A percentile compares a stretch with the other conserved stretches of the same genome.
Evolutionary conservation across 257 asterid species (phyloP).

Genomic region (Solanum tarapatanum): DNA sequence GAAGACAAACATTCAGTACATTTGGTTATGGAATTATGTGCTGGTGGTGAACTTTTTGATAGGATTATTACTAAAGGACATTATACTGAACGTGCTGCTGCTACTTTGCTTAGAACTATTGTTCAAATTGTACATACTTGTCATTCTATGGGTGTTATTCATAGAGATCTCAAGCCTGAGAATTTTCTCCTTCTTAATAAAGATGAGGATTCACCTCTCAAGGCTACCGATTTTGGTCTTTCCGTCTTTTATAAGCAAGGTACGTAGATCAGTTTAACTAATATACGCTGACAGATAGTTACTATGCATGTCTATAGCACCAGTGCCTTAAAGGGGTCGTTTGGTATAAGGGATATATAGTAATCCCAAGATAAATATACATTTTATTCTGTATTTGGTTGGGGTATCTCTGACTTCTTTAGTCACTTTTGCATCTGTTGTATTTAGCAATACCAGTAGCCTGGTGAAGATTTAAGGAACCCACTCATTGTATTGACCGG

Average conservation of each 20-base stretch:
- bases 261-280: background rate
- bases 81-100: constrained; percentile 80
- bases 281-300: background rate
- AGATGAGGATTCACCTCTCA: constrained; percentile 73
- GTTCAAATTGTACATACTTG: constrained; percentile 87
- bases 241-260: constrained; percentile 83
- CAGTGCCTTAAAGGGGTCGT: background rate
- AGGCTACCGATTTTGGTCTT: constrained; percentile 87
- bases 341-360: background rate
- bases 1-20: constrained; percentile 89
- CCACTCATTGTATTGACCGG: background rate
- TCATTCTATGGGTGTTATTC: constrained; percentile 87
- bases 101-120: constrained; percentile 66
- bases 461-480: background rate
- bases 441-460: background rate
- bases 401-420: background rate
- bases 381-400: background rate
- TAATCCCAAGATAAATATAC: too few relatives aligned
- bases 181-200: constrained; percentile 66
- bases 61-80: constrained; percentile 81
- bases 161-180: constrained; percentile 90
- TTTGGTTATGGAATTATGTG: constrained; percentile 83
- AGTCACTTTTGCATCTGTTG: background rate
- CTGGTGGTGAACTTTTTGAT: constrained; percentile 93
- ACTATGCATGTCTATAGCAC: background rate